Evolutionary conservation across 345 rosid genomes (phyloP).

Genomic region (Citrus maxima): DNA sequence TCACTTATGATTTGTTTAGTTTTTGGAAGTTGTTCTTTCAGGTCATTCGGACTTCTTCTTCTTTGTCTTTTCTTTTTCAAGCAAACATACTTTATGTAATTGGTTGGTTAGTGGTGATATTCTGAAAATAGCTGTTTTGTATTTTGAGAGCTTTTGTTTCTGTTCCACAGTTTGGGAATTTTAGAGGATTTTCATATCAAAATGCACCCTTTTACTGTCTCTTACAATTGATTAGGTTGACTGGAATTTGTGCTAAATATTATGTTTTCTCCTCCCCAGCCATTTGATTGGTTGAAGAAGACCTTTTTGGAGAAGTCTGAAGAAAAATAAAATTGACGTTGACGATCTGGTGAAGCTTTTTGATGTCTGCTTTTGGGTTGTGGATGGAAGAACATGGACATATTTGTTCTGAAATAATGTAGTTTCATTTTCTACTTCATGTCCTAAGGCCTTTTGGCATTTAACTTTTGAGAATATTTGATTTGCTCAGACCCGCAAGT

Average conservation of each 20-base stretch:
- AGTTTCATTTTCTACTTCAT: slow-evolving; percentile 8
- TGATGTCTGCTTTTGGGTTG: slow-evolving; percentile 10
- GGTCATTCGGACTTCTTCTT: neutral
- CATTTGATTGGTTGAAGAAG: slow-evolving; percentile 88
- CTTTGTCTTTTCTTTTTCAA: neutral
- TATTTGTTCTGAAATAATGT: slow-evolving; percentile 25
- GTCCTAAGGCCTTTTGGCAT: slow-evolving; percentile 17
- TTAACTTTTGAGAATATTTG: neutral
- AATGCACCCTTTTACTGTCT: neutral
- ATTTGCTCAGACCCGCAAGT: neutral
- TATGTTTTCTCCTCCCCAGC: slow-evolving; percentile 42
- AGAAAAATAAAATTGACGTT: slow-evolving; percentile 29
- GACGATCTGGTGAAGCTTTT: neutral
- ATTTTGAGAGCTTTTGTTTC: neutral
- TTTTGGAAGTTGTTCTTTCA: neutral
- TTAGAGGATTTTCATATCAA: neutral
- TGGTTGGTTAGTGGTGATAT: too few species aligned
- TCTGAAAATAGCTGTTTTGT: neutral
- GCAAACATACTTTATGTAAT: neutral
- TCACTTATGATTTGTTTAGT: neutral
- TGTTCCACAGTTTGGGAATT: neutral
- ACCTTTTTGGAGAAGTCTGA: slow-evolving; percentile 70
- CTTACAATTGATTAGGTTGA: neutral
- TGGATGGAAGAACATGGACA: slow-evolving; percentile 9
- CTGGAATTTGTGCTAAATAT: neutral